Evolutionary conservation across 2,329 filamentous ascomycete species (phyloP).

Genomic region (Neocucurbitaria cava): DNA sequence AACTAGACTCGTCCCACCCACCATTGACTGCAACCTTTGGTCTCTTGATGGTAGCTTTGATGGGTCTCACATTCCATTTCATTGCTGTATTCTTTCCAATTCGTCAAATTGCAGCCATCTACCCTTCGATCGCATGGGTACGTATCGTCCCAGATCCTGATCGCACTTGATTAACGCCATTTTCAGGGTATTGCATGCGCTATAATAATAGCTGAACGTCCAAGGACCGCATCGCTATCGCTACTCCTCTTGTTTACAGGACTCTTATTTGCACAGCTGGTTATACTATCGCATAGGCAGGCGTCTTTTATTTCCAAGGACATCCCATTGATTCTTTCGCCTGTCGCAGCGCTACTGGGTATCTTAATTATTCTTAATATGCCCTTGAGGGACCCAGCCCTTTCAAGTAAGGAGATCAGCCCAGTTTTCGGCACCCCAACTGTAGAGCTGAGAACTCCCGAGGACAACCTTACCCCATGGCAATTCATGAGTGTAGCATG

Average conservation of each 20-base stretch:
- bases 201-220: conserved; percentile 49
- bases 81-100: conserved; percentile 29
- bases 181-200: conserved; percentile 44
- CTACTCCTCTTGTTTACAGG: conserved; percentile 47
- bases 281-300: conserved; percentile 35
- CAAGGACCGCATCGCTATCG: conserved; percentile 51
- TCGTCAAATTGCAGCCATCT: conserved; percentile 25
- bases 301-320: conserved; percentile 39
- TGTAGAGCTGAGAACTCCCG: conserved; percentile 70
- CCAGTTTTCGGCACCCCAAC: conserved; percentile 63
- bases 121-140: conserved; percentile 46
- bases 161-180: conserved; percentile 18
- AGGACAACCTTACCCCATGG: conserved; percentile 80
- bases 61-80: conserved; percentile 37
- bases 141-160: conserved; percentile 1
- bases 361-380: conserved; percentile 67
- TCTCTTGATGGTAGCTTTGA: conserved; percentile 31
- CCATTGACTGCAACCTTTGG: conserved; percentile 34
- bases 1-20: conserved; percentile 35
- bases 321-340: conserved; percentile 37
- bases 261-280: conserved; percentile 46
- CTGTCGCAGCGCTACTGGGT: conserved; percentile 55
- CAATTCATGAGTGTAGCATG: conserved; percentile 87
- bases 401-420: conserved; percentile 66
- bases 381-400: conserved; percentile 69